Evolutionary conservation across 164 flowering plant species (phyloP).

Genomic region (Annona squamosa): DNA sequence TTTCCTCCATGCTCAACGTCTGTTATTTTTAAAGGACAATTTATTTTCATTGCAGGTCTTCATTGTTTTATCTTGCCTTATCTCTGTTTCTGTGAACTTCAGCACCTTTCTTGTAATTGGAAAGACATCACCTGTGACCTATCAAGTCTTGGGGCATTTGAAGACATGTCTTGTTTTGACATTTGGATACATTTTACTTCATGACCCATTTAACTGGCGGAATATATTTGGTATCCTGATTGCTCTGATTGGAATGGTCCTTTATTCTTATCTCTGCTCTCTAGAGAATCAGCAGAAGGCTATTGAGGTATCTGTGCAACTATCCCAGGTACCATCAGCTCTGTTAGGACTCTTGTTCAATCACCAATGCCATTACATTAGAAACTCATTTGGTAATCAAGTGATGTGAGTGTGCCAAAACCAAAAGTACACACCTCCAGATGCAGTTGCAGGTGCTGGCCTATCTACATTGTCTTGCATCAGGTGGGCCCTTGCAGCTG

Average conservation of each 20-base stretch:
- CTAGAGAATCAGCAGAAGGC: conserved; percentile 70
- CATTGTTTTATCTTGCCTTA: conserved; percentile 89
- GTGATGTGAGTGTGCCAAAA: neutral
- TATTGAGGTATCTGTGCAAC: conserved; percentile 43
- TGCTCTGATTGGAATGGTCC: conserved; percentile 82
- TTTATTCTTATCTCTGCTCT: conserved; percentile 75
- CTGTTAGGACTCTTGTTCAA: neutral
- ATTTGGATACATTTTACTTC: conserved; percentile 83
- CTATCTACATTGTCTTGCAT: neutral
- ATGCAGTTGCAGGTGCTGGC: neutral
- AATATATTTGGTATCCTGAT: conserved; percentile 79
- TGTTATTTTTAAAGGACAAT: neutral
- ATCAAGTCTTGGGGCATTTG: conserved; percentile 93
- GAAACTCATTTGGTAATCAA: neutral
- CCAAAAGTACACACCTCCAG: neutral
- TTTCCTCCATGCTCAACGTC: neutral
- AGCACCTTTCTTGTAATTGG: conserved; percentile 97
- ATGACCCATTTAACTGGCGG: conserved; percentile 83
- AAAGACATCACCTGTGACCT: conserved; percentile 95
- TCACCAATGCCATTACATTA: neutral
- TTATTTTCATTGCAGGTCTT: conserved; percentile 56
- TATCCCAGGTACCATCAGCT: conserved; percentile 54
- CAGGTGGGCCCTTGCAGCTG: neutral
- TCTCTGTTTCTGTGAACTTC: conserved; percentile 91
- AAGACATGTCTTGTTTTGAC: conserved; percentile 91